phyloP scores from a whole-genome alignment of 306 rosid species.

The Chamaecrista fasciculata region DNA sequence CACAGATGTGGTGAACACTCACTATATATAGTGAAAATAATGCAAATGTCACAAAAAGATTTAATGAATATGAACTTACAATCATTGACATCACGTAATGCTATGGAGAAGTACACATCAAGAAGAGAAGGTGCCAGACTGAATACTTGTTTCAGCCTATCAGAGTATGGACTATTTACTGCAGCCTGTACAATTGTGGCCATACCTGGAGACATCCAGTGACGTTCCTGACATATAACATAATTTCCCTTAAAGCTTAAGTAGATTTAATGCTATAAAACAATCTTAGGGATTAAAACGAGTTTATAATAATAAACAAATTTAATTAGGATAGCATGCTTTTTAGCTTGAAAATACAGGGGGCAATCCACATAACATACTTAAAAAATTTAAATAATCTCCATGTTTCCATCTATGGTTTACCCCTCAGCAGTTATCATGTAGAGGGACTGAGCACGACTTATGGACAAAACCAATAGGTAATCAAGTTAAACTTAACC shows the following conservation, averaged over 20 bases:
- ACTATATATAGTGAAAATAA: slow-evolving; percentile 1
- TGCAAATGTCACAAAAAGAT: slow-evolving; percentile 24
- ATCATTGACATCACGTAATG: slow-evolving; percentile 67
- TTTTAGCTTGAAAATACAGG: slow-evolving; percentile 2
- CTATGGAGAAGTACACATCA: slow-evolving; percentile 74
- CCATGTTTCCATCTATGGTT: neutral
- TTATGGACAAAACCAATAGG: neutral
- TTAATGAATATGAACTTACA: slow-evolving; percentile 51
- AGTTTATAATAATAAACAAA: slow-evolving; percentile 10
- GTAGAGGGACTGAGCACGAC: neutral
- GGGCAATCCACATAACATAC: neutral
- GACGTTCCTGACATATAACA: slow-evolving; percentile 74
- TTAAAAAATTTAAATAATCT: neutral
- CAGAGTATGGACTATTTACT: slow-evolving; percentile 66
- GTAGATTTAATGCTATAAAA: neutral
- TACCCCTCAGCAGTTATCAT: neutral
- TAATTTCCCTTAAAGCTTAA: slow-evolving; percentile 24
- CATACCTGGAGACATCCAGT: slow-evolving; percentile 92
- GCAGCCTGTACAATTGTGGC: slow-evolving; percentile 58
- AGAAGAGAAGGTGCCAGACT: slow-evolving; percentile 64
- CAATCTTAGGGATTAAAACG: neutral
- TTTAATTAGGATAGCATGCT: neutral
- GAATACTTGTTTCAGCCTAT: slow-evolving; percentile 73
- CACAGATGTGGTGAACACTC: neutral
- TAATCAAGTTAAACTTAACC: neutral